Evolutionary conservation across 1,284 basidiomycete genomes (phyloP), one percentile per base, ranked within the genome.

Genomic region (Porodaedalea pini): DNA sequence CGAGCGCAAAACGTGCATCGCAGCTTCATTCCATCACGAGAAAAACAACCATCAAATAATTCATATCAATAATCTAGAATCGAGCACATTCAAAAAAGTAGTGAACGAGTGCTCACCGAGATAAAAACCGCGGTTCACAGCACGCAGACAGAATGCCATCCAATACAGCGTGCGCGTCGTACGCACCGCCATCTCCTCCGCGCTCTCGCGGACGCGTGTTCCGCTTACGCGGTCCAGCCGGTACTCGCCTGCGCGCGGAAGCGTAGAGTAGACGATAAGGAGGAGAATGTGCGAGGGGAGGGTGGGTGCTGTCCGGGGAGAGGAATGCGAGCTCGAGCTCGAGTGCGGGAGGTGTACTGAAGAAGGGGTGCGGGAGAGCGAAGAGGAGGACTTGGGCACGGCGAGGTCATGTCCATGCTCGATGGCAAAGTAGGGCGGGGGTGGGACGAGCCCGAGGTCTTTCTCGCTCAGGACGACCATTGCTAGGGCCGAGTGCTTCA

Each of bases 1-100:
- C 21, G 68, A 69, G 25, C 68, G 63, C 1, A 70, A 55, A 32
- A 66, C 54, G 51, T 69, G 65, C 68, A 69, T 69, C 48, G 63
- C 64, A 27, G 68, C 68, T 68, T 32, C 4, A 10, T 4, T 3
- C 15, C 5, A 41, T 34, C n/a, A 39, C 44, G n/a, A n/a, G n/a
- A n/a, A 17, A 21, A 44, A 8, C 27, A 34, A 11, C 19, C 44
- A 11, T 3, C 32, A 36, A 31, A 40, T 27, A 49, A 34, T 44
- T 32, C 31, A 47, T 13, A 32, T 29, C 3, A 17, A 52, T 37
- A 25, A 40, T 23, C 10, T 50, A 2, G n/a, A 27, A 23, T 17
- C 11, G 19, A n/a, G 23, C 32, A 32, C n/a, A 5, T 19, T 11
- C 23, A 49, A 23, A 29, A n/a, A 23, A n/a, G 8, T 13, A 55